These are phyloP conservation scores for Claviceps monticola DNA, from an alignment of 2,329 filamentous ascomycete species.

Conservation along the genomic window DNA sequence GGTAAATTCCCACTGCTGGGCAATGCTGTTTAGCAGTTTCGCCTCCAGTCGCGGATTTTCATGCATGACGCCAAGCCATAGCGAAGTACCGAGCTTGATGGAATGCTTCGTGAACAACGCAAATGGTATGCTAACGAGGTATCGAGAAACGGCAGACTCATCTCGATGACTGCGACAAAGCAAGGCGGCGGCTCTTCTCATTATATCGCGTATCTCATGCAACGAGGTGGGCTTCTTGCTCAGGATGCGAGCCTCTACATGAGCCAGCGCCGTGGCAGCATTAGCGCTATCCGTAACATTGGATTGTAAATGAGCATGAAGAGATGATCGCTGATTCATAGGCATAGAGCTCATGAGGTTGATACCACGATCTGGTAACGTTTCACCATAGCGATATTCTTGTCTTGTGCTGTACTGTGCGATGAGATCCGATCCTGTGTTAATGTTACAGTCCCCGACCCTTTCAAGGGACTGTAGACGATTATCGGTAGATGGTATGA, in stretches of 20 bases:
- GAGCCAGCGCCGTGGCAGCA: constrained; percentile 51
- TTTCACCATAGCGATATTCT: constrained; percentile 81
- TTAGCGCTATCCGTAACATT: constrained; percentile 41
- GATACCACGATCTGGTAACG: constrained; percentile 51
- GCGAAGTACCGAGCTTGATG: constrained; percentile 84
- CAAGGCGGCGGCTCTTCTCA: constrained; percentile 73
- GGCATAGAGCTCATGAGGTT: constrained; percentile 51
- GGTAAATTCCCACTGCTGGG: constrained; percentile 80
- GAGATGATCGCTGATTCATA: constrained; percentile 36
- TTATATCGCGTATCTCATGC: constrained; percentile 62
- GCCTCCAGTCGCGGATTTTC: constrained; percentile 85
- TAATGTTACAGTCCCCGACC: constrained; percentile 60
- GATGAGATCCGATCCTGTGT: constrained; percentile 89
- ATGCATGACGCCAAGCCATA: constrained; percentile 95
- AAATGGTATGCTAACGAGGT: constrained; percentile 88
- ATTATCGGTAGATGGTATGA: constrained; percentile 76
- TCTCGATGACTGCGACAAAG: constrained; percentile 66
- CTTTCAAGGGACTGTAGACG: constrained; percentile 69
- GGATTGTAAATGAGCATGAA: constrained; percentile 26
- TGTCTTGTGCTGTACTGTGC: constrained; percentile 95
- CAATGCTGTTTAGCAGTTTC: constrained; percentile 72
- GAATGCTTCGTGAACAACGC: constrained; percentile 86
- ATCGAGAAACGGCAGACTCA: constrained; percentile 67
- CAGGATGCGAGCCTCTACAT: constrained; percentile 58
- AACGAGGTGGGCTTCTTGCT: constrained; percentile 57